These are phyloP conservation scores for Ustilago nuda DNA, from an alignment of 1,284 basidiomycete species.

Conservation along the genomic window DNA sequence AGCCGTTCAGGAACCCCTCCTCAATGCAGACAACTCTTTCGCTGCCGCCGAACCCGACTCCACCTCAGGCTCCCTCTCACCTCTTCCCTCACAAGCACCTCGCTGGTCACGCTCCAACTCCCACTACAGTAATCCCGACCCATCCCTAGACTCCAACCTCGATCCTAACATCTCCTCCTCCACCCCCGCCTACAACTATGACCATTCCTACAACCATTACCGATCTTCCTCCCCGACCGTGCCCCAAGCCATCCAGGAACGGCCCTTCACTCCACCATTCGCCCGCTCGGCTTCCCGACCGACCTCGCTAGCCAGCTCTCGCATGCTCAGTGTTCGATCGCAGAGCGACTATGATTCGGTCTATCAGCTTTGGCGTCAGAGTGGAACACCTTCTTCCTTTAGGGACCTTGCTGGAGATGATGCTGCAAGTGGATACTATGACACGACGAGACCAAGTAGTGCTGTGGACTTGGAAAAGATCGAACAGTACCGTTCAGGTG, in stretches of 20 bases:
- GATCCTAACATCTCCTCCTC: constrained; percentile 8
- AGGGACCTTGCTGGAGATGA: constrained; percentile 25
- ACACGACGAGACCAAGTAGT: constrained; percentile 15
- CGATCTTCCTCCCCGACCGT: constrained; percentile 3
- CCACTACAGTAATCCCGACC: constrained; percentile 16
- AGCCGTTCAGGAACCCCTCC: constrained; percentile 27
- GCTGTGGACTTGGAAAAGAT: constrained; percentile 36
- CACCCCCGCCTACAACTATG: constrained; percentile 14
- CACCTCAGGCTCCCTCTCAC: constrained; percentile 29
- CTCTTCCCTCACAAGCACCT: constrained; percentile 15
- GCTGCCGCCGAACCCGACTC: constrained; percentile 19
- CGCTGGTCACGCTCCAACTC: constrained; percentile 26
- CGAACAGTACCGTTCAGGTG: constrained; percentile 31
- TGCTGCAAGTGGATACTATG: constrained; percentile 11
- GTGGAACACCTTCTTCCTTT: constrained; percentile 28
- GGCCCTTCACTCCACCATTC: constrained; percentile 34
- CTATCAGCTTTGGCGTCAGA: constrained; percentile 50
- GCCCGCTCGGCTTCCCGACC: constrained; percentile 19
- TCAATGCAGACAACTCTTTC: constrained; percentile 21
- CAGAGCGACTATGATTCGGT: constrained; percentile 55
- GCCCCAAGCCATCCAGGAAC: constrained; percentile 15
- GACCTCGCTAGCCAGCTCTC: constrained; percentile 39
- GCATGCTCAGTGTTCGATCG: constrained; percentile 35
- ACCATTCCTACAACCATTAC: constrained; percentile 4
- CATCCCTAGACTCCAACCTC: constrained; percentile 6